Conservation (phyloP, 805 yeast species). For the Lachancea nothofagi region DNA sequence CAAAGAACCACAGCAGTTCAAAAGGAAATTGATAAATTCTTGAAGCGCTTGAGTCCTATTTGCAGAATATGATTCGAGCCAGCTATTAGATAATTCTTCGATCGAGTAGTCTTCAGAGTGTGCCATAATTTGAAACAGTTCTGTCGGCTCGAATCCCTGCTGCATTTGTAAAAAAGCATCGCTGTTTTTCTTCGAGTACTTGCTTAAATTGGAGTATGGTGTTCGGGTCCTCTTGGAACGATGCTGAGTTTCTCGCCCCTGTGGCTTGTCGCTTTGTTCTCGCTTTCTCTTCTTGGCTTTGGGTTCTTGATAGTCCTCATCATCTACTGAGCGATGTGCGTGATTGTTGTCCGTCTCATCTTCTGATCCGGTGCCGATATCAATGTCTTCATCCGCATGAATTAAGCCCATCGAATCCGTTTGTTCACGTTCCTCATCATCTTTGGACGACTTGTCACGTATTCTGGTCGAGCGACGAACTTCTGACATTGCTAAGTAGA, state of each 20-base stretch:
- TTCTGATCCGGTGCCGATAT: constrained; percentile 22
- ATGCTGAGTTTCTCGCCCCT: not conserved
- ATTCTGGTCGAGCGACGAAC: constrained; percentile 37
- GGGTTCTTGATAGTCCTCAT: constrained; percentile 8
- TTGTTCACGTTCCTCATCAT: constrained; percentile 8
- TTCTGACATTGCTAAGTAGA: constrained; percentile 19
- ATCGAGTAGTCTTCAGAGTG: constrained; percentile 45
- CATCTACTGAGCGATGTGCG: constrained; percentile 14
- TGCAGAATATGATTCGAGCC: constrained; percentile 49
- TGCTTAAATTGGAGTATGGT: constrained; percentile 3
- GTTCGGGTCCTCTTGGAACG: constrained; percentile 4
- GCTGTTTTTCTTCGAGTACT: constrained; percentile 22
- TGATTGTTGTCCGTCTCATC: constrained; percentile 22
- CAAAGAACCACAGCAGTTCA: constrained; percentile 69
- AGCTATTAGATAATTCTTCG: constrained; percentile 47
- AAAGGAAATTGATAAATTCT: constrained; percentile 59
- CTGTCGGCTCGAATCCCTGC: constrained; percentile 43
- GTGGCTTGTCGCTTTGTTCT: not conserved
- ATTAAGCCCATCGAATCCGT: constrained; percentile 11
- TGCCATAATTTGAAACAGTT: constrained; percentile 46
- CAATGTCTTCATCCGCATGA: constrained; percentile 14
- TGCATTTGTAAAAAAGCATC: constrained; percentile 34
- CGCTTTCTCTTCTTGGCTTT: constrained; percentile 13
- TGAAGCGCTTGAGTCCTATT: constrained; percentile 47
- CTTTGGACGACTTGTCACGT: constrained; percentile 17